A percentile compares a stretch with the other conserved stretches of the same genome.
Evolutionary conservation across 208 protist genomes (phyloP).

Genomic region (Trypanosoma theileri): DNA sequence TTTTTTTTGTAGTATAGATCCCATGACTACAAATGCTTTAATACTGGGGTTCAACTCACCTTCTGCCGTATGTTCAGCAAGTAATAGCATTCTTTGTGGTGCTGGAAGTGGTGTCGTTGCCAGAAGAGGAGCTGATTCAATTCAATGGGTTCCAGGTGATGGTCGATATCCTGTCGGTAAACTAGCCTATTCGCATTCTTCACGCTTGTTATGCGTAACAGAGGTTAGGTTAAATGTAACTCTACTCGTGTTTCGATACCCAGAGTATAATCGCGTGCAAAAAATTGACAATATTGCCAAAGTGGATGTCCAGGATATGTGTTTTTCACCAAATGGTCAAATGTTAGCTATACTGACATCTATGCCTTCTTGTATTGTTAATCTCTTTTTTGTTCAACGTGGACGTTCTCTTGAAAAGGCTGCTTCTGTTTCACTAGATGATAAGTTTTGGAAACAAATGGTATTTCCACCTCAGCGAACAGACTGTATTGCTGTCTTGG

Average conservation of each 20-base stretch:
- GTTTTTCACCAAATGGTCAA: conserved; percentile 52
- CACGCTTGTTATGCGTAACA: conserved; percentile 51
- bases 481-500: conserved; percentile 26
- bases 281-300: conserved; percentile 45
- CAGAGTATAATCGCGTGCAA: conserved; percentile 37
- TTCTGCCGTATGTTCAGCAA: conserved; percentile 27
- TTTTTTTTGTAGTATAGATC: not conserved
- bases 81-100: conserved; percentile 40
- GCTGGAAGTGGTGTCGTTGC: conserved; percentile 47
- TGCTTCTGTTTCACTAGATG: conserved; percentile 11
- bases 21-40: conserved; percentile 18
- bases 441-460: conserved; percentile 27
- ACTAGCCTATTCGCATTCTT: conserved; percentile 36
- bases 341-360: conserved; percentile 54
- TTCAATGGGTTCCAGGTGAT: conserved; percentile 50
- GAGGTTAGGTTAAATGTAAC: conserved; percentile 52
- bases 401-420: conserved; percentile 22
- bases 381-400: conserved; percentile 32
- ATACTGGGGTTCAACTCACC: conserved; percentile 44
- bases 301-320: conserved; percentile 45
- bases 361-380: conserved; percentile 36
- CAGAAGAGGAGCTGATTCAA: conserved; percentile 25
- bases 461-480: conserved; percentile 22
- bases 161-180: conserved; percentile 52
- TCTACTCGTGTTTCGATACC: conserved; percentile 58